Evolutionary conservation across 495 filamentous ascomycete species (phyloP).

Genomic region (Podospora pseudopauciseta): DNA sequence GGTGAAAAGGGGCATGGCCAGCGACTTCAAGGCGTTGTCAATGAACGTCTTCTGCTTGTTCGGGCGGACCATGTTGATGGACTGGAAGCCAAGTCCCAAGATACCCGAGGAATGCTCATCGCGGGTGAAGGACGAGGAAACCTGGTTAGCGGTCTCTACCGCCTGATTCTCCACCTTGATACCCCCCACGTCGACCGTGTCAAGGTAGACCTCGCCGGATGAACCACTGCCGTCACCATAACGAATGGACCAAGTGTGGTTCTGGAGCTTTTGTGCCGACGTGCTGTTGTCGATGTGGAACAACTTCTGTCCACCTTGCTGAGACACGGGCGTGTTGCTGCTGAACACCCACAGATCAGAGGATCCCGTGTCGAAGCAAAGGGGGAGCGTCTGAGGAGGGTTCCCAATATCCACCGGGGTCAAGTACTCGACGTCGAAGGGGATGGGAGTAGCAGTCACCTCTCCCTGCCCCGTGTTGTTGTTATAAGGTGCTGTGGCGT

Average conservation of each 20-base stretch:
- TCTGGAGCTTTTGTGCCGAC: conserved; percentile 48
- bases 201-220: conserved; percentile 66
- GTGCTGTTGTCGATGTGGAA: conserved; percentile 54
- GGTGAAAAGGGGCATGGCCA: conserved; percentile 67
- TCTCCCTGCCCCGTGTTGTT: conserved; percentile 31
- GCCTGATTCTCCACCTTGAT: conserved; percentile 64
- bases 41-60: conserved; percentile 67
- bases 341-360: conserved; percentile 66
- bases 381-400: conserved; percentile 62
- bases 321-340: conserved; percentile 41
- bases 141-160: conserved; percentile 63
- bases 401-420: conserved; percentile 66
- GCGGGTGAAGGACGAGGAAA: conserved; percentile 61
- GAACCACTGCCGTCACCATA: conserved; percentile 74
- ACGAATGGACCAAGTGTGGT: conserved; percentile 61
- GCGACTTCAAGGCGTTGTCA: conserved; percentile 58
- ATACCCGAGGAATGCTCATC: conserved; percentile 64
- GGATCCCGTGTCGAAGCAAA: conserved; percentile 76
- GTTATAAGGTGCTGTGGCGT: conserved; percentile 10
- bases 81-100: conserved; percentile 70
- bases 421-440: conserved; percentile 67
- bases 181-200: conserved; percentile 71
- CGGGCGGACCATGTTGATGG: conserved; percentile 68
- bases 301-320: conserved; percentile 50
- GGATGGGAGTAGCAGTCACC: conserved; percentile 36